Evolutionary conservation across 306 rosid genomes (phyloP).

Genomic region (Cicer cuneatum): DNA sequence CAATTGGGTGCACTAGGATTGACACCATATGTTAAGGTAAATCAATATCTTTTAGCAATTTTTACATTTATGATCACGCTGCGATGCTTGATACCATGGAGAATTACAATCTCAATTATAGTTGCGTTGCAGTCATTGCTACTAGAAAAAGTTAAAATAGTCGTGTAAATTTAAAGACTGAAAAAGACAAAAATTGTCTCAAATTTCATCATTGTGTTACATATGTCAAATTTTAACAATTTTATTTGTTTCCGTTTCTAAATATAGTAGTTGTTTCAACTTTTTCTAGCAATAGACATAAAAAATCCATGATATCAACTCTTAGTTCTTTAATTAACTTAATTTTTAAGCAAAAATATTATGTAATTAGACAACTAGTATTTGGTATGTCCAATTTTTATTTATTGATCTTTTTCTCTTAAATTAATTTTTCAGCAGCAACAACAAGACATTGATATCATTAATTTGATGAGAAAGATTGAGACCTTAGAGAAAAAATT

Average conservation of each 20-base stretch:
- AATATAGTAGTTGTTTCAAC: too few species aligned
- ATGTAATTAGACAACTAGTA: neutral
- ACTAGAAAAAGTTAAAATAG: too few species aligned
- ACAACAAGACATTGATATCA: conserved; percentile 1
- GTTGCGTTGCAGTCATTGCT: too few species aligned
- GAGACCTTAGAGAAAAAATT: conserved; percentile 9
- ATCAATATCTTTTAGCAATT: neutral
- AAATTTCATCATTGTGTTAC: too few species aligned
- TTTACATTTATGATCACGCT: neutral
- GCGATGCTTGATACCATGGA: too few species aligned
- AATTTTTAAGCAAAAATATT: conserved; percentile 4
- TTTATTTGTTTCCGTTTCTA: too few species aligned
- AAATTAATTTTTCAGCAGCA: conserved; percentile 30
- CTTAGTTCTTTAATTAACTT: neutral
- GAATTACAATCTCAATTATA: too few species aligned
- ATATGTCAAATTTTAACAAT: too few species aligned
- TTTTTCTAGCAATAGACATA: too few species aligned
- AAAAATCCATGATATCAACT: too few species aligned
- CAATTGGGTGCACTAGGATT: conserved; percentile 56
- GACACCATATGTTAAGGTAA: conserved; percentile 47
- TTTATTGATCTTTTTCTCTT: neutral
- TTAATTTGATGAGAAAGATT: conserved; percentile 14
- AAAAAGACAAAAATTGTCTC: too few species aligned
- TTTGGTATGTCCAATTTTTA: neutral
- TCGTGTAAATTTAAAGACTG: too few species aligned